These are phyloP conservation scores for Arabidopsis thaliana DNA, from an alignment of 345 rosid genomes.

Conservation along the genomic window DNA sequence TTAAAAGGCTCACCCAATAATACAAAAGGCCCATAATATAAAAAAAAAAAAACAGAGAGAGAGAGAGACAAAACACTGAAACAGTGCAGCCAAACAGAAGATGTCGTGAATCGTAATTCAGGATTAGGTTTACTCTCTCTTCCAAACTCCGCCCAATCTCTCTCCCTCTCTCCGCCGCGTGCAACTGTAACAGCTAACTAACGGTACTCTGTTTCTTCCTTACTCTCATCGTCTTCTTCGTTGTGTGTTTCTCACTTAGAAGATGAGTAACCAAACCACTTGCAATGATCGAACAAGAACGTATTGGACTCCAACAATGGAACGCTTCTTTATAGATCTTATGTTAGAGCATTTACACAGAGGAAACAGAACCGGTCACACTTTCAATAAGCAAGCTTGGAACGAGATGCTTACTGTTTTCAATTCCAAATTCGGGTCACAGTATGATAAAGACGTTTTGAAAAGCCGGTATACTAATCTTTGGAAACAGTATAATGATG, in stretches of 20 bases:
- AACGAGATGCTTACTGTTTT: conserved; percentile 67
- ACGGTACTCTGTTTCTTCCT: conserved; percentile 1
- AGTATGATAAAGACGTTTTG: conserved; percentile 80
- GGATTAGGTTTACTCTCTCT: conserved; percentile 49
- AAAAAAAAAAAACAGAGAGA: no score
- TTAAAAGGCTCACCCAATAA: no score
- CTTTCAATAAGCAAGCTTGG: conserved; percentile 89
- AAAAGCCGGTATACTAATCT: conserved; percentile 73
- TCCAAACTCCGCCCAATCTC: conserved; percentile 48
- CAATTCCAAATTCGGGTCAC: conserved; percentile 73
- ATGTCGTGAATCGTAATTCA: conserved; percentile 35
- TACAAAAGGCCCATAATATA: no score
- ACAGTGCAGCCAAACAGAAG: conserved; percentile 42
- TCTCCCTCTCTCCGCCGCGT: conserved; percentile 35
- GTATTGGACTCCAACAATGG: conserved; percentile 87
- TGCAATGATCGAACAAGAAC: conserved; percentile 74
- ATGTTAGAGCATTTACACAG: conserved; percentile 82
- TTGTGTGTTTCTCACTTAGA: background rate
- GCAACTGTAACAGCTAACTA: conserved; percentile 36
- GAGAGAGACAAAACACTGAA: no score
- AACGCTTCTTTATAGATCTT: conserved; percentile 85
- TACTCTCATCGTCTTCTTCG: background rate
- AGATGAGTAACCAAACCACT: conserved; percentile 55
- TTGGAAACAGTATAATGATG: conserved; percentile 84
- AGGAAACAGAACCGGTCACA: conserved; percentile 79